Conservation (phyloP, 345 rosid species). For the Eucalyptus regnans region DNA sequence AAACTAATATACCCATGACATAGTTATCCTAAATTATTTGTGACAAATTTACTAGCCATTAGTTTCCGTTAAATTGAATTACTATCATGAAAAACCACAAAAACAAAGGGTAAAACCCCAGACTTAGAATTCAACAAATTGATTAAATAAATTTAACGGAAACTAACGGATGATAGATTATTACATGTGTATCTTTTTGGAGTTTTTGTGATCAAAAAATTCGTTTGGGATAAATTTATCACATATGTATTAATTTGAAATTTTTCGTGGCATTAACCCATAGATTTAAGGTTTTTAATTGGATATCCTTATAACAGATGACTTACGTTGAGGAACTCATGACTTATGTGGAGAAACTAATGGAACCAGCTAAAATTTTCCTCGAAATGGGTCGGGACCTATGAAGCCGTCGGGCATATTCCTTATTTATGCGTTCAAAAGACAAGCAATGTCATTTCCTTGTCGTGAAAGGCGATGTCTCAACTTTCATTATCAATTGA, state of each 20-base stretch:
- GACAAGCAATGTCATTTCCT: not conserved
- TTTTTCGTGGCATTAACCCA: no score
- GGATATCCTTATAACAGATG: not conserved
- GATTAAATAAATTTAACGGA: no score
- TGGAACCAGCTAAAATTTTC: not conserved
- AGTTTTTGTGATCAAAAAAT: no score
- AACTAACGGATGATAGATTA: no score
- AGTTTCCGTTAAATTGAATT: no score
- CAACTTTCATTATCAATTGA: not conserved
- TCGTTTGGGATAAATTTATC: no score
- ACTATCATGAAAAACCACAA: no score
- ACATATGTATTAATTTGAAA: fast-evolving
- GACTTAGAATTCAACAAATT: no score
- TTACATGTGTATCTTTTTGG: fast-evolving
- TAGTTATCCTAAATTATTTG: no score
- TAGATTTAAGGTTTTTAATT: not conserved
- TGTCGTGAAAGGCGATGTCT: not conserved
- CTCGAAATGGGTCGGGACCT: not conserved
- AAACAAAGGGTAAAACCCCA: no score
- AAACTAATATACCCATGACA: no score
- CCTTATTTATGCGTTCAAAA: not conserved
- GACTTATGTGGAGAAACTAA: not conserved
- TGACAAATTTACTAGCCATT: fast-evolving
- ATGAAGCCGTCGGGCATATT: not conserved
- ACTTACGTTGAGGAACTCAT: not conserved